A percentile compares a stretch with the other conserved stretches of the same genome.
phyloP scores from a whole-genome alignment of 176 grass and related monocot genomes.

The Dactylis glomerata region DNA sequence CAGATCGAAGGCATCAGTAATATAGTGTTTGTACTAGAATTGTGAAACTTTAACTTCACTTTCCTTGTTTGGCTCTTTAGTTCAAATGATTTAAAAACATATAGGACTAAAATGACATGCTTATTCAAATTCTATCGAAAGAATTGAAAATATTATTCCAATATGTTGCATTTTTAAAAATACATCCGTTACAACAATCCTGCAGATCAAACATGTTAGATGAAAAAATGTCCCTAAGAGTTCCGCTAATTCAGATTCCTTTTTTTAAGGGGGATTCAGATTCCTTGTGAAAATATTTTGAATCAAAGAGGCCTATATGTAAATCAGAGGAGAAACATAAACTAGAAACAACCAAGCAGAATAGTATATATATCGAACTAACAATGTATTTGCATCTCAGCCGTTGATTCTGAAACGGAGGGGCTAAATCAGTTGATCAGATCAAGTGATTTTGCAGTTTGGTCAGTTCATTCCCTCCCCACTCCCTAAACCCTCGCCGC shows the following conservation, averaged over 20 bases:
- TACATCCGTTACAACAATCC: not conserved
- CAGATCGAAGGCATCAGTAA: too few relatives aligned
- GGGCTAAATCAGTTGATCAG: not conserved
- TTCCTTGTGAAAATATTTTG: too few relatives aligned
- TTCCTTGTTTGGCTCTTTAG: too few relatives aligned
- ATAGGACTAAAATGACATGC: not conserved
- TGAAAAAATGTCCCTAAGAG: too few relatives aligned
- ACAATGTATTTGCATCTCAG: not conserved
- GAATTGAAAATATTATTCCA: not conserved
- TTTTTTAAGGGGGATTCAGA: too few relatives aligned
- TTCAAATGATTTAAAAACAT: too few relatives aligned
- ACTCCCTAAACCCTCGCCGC: conserved; percentile 28
- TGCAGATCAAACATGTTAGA: too few relatives aligned
- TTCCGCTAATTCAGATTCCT: too few relatives aligned
- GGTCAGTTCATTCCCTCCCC: not conserved
- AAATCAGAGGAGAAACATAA: not conserved
- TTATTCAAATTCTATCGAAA: not conserved
- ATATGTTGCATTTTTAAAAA: not conserved
- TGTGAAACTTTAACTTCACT: too few relatives aligned
- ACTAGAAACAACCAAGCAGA: not conserved
- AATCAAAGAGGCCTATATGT: not conserved
- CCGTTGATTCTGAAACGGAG: not conserved
- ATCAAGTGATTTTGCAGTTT: not conserved
- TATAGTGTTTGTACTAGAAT: too few relatives aligned
- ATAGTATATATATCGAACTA: not conserved